Evolutionary conservation across 2,329 filamentous ascomycete genomes (phyloP).

Genomic region (Curvularia eragrostidis): DNA sequence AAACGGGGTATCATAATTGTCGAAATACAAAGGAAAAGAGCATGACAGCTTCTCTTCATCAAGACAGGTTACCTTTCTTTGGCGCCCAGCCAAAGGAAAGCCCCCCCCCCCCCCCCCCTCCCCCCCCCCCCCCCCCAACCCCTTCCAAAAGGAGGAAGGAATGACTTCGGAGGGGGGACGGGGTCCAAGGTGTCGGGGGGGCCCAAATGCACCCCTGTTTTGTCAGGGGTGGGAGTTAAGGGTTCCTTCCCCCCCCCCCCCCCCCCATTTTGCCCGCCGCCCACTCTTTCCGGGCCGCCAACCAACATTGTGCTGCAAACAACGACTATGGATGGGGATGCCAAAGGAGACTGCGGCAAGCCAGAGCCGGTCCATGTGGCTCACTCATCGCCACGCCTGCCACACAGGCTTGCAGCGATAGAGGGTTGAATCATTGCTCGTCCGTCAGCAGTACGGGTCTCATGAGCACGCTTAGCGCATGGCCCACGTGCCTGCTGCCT

Average conservation of each 20-base stretch:
- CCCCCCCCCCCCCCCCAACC: too few species aligned
- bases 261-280: constrained; percentile 1
- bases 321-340: not conserved
- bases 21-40: not conserved
- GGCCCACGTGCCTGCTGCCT: not conserved
- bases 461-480: not conserved
- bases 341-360: not conserved
- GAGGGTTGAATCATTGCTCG: not conserved
- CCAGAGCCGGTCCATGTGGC: not conserved
- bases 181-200: too few species aligned
- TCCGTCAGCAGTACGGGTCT: not conserved
- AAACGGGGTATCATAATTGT: not conserved
- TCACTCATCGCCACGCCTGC: not conserved
- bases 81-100: too few species aligned
- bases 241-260: too few species aligned
- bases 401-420: not conserved
- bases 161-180: too few species aligned
- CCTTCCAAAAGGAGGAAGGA: too few species aligned
- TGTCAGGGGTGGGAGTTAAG: too few species aligned
- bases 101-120: too few species aligned
- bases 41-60: not conserved
- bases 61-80: too few species aligned
- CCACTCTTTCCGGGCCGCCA: not conserved
- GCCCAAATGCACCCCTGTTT: too few species aligned
- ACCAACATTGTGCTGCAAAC: constrained; percentile 2